Percentiles rank a stretch among this genome's conserved stretches.
phyloP scores from a whole-genome alignment of 108 stramenopile genomes.

The Licmophora abbreviata region DNA sequence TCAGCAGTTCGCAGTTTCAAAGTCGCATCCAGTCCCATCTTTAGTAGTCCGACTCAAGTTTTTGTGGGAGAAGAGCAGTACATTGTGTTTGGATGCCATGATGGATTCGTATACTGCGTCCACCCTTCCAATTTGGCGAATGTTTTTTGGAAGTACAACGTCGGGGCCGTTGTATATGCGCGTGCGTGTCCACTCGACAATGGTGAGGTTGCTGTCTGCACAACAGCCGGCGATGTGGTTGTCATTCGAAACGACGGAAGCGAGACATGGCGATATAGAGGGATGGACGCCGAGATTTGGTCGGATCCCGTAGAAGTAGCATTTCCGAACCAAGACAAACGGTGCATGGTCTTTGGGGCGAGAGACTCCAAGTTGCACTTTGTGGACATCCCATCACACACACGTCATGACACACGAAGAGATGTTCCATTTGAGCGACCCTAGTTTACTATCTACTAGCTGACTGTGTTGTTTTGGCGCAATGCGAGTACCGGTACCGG shows the following conservation, averaged over 20 bases:
- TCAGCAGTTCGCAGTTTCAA: constrained; percentile 2
- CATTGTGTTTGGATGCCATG: constrained; percentile 18
- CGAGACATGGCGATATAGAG: constrained; percentile 5
- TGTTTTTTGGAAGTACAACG: constrained; percentile 9
- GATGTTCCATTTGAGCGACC: no score
- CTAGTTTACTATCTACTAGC: no score
- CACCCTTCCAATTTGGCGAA: not conserved
- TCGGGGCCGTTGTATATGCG: constrained; percentile 13
- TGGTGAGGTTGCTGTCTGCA: constrained; percentile 7
- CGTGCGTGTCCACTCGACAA: constrained; percentile 2
- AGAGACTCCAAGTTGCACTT: constrained; percentile 20
- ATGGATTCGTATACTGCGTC: constrained; percentile 16
- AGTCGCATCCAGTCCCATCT: constrained; percentile 7
- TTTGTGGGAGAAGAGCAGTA: constrained; percentile 3
- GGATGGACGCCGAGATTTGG: constrained; percentile 15
- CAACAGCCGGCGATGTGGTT: constrained; percentile 20
- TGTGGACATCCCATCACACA: not conserved
- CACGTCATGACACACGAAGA: no score
- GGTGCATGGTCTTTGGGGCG: constrained; percentile 11
- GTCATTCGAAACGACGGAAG: constrained; percentile 2
- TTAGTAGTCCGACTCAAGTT: constrained; percentile 11
- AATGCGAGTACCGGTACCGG: no score
- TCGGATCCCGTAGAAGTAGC: not conserved
- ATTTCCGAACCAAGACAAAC: not conserved
- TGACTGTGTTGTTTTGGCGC: no score